phyloP scores from a whole-genome alignment of 1,284 basidiomycete species.

The Cutaneotrichosporon curvatum region DNA sequence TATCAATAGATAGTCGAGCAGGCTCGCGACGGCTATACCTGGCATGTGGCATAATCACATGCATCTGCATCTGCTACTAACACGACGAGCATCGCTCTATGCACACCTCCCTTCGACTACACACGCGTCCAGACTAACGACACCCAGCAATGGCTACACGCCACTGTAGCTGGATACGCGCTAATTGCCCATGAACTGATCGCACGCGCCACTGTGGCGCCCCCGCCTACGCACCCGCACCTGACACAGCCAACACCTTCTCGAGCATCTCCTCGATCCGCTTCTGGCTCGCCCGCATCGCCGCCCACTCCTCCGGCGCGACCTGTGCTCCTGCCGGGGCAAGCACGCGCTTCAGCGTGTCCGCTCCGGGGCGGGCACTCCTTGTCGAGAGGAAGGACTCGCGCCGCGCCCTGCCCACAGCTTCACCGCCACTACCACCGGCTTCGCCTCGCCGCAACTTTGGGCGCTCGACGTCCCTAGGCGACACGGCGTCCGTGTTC shows the following conservation, averaged over 20 bases:
- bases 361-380: conserved; percentile 6
- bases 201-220: too few relatives aligned
- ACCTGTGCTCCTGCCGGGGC: not conserved
- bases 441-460: not conserved
- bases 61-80: too few relatives aligned
- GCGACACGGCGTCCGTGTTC: not conserved
- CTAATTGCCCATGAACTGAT: too few relatives aligned
- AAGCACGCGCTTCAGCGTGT: not conserved
- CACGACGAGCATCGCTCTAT: too few relatives aligned
- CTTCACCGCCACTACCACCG: not conserved
- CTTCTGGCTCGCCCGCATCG: conserved; percentile 28
- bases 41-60: too few relatives aligned
- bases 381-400: conserved; percentile 3
- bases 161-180: too few relatives aligned
- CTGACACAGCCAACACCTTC: conserved; percentile 20
- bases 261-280: conserved; percentile 37
- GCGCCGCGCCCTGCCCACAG: conserved; percentile 1
- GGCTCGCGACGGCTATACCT: too few relatives aligned
- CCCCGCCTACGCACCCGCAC: too few relatives aligned
- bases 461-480: not conserved
- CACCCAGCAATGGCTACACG: too few relatives aligned
- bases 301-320: conserved; percentile 24
- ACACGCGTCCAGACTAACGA: too few relatives aligned
- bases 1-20: too few relatives aligned
- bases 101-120: too few relatives aligned